These are phyloP conservation scores for Alternaria gaisen DNA, from an alignment of 2,329 filamentous ascomycete species.

Conservation along the genomic window DNA sequence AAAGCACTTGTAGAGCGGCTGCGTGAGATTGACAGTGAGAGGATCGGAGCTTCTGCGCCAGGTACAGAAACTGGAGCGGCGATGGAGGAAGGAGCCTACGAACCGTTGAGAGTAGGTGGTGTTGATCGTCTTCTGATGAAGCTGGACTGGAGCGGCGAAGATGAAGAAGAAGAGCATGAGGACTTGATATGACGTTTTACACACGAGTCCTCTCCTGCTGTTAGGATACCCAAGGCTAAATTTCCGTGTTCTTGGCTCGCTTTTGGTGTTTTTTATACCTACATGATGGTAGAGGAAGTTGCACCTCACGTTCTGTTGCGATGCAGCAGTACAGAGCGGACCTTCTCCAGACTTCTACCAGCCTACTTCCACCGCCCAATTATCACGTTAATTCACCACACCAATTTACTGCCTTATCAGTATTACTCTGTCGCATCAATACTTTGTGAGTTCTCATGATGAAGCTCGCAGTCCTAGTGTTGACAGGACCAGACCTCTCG, in stretches of 20 bases:
- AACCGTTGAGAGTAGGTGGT: constrained; percentile 77
- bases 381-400: background rate
- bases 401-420: background rate
- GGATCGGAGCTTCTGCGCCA: constrained; percentile 45
- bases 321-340: background rate
- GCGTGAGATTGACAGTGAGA: constrained; percentile 66
- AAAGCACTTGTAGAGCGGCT: constrained; percentile 67
- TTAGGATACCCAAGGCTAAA: background rate
- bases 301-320: background rate
- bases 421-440: constrained; percentile 1
- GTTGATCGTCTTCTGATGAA: constrained; percentile 92
- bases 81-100: constrained; percentile 64
- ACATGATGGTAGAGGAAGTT: background rate
- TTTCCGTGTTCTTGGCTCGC: background rate
- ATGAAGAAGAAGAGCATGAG: constrained; percentile 40
- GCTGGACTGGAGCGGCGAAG: constrained; percentile 69
- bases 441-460: background rate
- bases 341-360: background rate
- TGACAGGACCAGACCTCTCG: background rate
- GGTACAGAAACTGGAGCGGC: constrained; percentile 19
- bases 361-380: background rate
- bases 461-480: background rate
- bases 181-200: constrained; percentile 24
- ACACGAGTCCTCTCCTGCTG: background rate
- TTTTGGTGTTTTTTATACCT: background rate